Evolutionary conservation across 306 rosid species (phyloP).

Genomic region (Carpinus fangiana): DNA sequence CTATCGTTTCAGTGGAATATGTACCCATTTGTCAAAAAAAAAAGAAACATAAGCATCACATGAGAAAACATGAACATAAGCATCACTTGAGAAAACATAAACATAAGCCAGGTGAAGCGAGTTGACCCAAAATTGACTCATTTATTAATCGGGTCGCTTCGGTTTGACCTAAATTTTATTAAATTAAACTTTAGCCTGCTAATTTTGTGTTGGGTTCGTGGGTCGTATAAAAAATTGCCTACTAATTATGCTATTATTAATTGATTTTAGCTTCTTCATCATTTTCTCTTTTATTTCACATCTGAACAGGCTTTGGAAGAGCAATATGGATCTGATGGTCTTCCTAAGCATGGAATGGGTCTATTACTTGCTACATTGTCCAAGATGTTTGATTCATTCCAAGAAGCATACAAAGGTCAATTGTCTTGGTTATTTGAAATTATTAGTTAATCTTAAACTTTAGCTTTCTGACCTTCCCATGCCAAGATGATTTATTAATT

Average conservation of each 20-base stretch:
- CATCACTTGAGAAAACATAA: no score
- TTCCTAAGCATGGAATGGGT: constrained; percentile 57
- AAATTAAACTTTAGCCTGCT: no score
- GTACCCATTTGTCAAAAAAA: background rate
- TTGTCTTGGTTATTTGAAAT: constrained; percentile 27
- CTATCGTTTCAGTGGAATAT: background rate
- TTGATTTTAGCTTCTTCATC: background rate
- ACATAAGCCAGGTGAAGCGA: no score
- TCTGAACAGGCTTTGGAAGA: constrained; percentile 62
- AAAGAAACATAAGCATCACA: no score
- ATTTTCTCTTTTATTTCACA: background rate
- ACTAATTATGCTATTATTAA: background rate
- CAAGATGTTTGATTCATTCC: constrained; percentile 61
- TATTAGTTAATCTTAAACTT: constrained; percentile 11
- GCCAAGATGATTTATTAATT: constrained; percentile 14
- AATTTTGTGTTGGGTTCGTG: no score
- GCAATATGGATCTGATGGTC: constrained; percentile 55
- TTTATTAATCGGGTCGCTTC: no score
- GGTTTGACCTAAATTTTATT: no score
- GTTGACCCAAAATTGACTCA: no score
- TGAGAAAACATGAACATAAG: no score
- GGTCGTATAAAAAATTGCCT: no score
- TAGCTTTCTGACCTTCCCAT: constrained; percentile 11
- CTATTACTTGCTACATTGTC: constrained; percentile 58
- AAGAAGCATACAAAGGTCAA: constrained; percentile 71